These are phyloP conservation scores for Pythium chondricola DNA, from an alignment of 352 stramenopile species.

Conservation along the genomic window DNA sequence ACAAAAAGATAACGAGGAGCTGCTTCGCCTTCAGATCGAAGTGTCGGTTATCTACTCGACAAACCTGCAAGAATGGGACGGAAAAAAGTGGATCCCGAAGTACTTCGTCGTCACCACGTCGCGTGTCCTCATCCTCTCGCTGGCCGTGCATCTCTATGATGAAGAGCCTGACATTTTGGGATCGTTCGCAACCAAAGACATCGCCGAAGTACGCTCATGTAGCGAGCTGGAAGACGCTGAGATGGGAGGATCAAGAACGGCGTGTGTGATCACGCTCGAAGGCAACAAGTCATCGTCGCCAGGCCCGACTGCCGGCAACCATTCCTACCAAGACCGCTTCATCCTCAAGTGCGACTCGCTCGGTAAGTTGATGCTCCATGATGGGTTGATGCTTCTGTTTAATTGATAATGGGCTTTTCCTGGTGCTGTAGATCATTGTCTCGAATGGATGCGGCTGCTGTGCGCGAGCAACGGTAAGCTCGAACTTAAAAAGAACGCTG, in stretches of 20 bases:
- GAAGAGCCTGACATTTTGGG: constrained; percentile 82
- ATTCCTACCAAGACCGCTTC: constrained; percentile 38
- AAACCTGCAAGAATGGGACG: constrained; percentile 84
- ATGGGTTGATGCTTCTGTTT: background rate
- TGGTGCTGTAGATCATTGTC: constrained; percentile 54
- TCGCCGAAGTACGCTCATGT: constrained; percentile 71
- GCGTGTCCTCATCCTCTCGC: constrained; percentile 70
- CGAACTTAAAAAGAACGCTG: constrained; percentile 85
- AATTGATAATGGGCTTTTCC: background rate
- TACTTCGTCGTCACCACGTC: constrained; percentile 85
- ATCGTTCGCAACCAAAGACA: constrained; percentile 76
- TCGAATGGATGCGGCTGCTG: constrained; percentile 85
- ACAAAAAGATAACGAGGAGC: constrained; percentile 80
- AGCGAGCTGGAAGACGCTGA: constrained; percentile 67
- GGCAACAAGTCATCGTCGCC: background rate
- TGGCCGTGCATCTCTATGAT: constrained; percentile 82
- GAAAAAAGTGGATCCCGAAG: constrained; percentile 84
- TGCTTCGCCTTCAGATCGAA: constrained; percentile 80
- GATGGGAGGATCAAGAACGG: constrained; percentile 41
- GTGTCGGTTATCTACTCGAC: constrained; percentile 72
- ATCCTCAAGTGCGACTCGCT: constrained; percentile 78
- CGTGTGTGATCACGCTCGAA: constrained; percentile 47
- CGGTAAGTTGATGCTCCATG: constrained; percentile 31
- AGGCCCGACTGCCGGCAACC: background rate
- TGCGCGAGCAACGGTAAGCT: constrained; percentile 82